Conservation (phyloP, 2,329 filamentous ascomycete species). For the Exserohilum turcica region DNA sequence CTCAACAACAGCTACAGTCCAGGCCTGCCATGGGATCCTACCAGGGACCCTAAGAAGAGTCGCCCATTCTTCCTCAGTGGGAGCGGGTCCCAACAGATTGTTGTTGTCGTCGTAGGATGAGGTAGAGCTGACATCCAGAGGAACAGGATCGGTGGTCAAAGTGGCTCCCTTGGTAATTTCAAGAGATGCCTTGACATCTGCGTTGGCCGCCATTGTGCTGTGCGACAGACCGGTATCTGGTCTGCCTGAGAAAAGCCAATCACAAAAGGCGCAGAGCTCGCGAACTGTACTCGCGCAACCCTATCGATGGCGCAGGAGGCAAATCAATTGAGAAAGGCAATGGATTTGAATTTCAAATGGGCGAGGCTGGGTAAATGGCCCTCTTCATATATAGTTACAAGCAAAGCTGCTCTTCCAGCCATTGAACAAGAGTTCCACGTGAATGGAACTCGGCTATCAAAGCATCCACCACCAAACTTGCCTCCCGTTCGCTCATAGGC, state of each 20-base stretch:
- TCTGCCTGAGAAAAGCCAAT: slow-evolving; percentile 4
- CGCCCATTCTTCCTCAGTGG: slow-evolving; percentile 44
- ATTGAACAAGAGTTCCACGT: slow-evolving; percentile 18
- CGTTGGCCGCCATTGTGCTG: slow-evolving; percentile 27
- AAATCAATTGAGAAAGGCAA: slow-evolving; percentile 7
- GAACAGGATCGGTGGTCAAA: slow-evolving; percentile 30
- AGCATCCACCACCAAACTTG: slow-evolving; percentile 6
- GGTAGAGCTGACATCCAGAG: slow-evolving; percentile 30
- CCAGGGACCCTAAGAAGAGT: slow-evolving; percentile 46
- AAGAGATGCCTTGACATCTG: slow-evolving; percentile 36
- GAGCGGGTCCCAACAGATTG: slow-evolving; percentile 34
- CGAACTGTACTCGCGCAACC: background rate
- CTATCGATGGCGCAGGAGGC: background rate
- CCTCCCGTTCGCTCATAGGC: slow-evolving; percentile 10
- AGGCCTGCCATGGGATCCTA: slow-evolving; percentile 43
- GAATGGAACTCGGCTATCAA: slow-evolving; percentile 18
- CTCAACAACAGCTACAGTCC: slow-evolving; percentile 45
- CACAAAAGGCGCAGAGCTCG: background rate
- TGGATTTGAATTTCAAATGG: slow-evolving; percentile 14
- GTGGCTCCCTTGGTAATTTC: slow-evolving; percentile 41
- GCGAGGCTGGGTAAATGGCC: slow-evolving; percentile 7
- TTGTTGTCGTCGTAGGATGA: slow-evolving; percentile 27
- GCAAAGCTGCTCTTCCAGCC: slow-evolving; percentile 12
- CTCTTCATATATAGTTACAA: slow-evolving; percentile 27
- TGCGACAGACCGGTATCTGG: slow-evolving; percentile 1